Percentiles rank a stretch among this genome's conserved stretches.
These are phyloP conservation scores for Nicotiana obtusifolia DNA, from an alignment of 257 asterid genomes.

Conservation along the genomic window DNA sequence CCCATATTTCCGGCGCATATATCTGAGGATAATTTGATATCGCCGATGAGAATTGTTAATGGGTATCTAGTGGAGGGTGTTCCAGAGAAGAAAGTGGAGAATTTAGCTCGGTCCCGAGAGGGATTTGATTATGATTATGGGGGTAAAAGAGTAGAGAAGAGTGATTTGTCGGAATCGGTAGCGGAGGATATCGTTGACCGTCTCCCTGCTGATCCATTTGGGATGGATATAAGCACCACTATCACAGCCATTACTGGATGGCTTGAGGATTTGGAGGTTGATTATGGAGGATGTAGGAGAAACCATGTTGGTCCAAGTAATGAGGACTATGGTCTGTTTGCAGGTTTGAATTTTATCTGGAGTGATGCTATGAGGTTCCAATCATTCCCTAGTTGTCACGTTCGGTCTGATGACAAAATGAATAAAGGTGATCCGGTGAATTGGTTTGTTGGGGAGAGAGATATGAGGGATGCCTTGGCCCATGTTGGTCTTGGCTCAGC, in stretches of 20 bases:
- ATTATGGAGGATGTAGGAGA: conserved; percentile 39
- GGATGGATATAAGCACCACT: conserved; percentile 69
- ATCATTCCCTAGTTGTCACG: conserved; percentile 26
- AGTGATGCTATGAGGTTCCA: conserved; percentile 42
- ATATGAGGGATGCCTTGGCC: conserved; percentile 24
- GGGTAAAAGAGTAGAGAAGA: conserved; percentile 34
- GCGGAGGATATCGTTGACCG: conserved; percentile 51
- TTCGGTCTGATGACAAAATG: conserved; percentile 20
- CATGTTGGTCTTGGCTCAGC: conserved; percentile 20
- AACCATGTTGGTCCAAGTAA: conserved; percentile 21
- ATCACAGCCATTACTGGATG: conserved; percentile 72
- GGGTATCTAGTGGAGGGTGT: conserved; percentile 60
- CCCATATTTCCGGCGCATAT: conserved; percentile 45
- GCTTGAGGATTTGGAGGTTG: conserved; percentile 65
- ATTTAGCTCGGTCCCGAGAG: conserved; percentile 35
- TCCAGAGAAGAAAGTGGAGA: conserved; percentile 50
- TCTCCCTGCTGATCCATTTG: conserved; percentile 92
- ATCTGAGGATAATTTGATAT: conserved; percentile 56
- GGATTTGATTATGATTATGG: conserved; percentile 25
- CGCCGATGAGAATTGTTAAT: conserved; percentile 58
- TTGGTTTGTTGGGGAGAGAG: conserved; percentile 23
- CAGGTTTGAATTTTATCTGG: conserved; percentile 50
- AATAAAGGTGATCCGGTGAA: conserved; percentile 14
- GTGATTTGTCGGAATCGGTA: conserved; percentile 38
- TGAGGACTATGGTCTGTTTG: conserved; percentile 46